Conservation (phyloP, 2,329 filamentous ascomycete genomes). For the Penicillium sp. region DNA sequence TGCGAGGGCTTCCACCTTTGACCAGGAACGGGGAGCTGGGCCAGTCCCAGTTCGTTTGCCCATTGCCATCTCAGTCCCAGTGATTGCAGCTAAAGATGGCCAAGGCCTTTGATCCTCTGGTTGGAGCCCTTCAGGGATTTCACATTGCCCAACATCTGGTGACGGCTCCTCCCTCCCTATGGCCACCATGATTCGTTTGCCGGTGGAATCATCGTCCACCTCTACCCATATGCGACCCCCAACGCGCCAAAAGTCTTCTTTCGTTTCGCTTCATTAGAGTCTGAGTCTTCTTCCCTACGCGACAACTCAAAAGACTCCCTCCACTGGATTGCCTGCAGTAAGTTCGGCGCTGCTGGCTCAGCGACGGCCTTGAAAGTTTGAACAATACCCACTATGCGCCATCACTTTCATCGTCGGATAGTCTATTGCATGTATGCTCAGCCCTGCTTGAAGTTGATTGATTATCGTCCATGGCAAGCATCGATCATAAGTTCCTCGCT, state of each 20-base stretch:
- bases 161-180: slow-evolving; percentile 1
- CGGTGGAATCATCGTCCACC: neutral
- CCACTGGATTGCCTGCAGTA: slow-evolving; percentile 3
- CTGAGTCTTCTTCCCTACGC: slow-evolving; percentile 9
- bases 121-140: neutral
- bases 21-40: slow-evolving; percentile 11
- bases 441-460: slow-evolving; percentile 1
- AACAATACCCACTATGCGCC: neutral
- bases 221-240: slow-evolving; percentile 11
- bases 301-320: slow-evolving; percentile 13
- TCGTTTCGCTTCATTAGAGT: neutral
- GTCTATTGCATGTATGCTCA: neutral
- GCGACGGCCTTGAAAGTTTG: neutral
- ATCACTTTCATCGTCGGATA: neutral
- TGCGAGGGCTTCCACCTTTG: slow-evolving; percentile 17
- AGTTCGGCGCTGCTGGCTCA: slow-evolving; percentile 11
- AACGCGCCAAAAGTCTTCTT: neutral
- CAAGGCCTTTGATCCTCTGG: slow-evolving; percentile 8
- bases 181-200: neutral
- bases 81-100: slow-evolving; percentile 9
- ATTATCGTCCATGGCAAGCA: neutral
- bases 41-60: slow-evolving; percentile 2
- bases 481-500: neutral
- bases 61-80: slow-evolving; percentile 5
- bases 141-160: slow-evolving; percentile 2